phyloP scores from a whole-genome alignment of 345 rosid genomes.

The Mangifera indica region DNA sequence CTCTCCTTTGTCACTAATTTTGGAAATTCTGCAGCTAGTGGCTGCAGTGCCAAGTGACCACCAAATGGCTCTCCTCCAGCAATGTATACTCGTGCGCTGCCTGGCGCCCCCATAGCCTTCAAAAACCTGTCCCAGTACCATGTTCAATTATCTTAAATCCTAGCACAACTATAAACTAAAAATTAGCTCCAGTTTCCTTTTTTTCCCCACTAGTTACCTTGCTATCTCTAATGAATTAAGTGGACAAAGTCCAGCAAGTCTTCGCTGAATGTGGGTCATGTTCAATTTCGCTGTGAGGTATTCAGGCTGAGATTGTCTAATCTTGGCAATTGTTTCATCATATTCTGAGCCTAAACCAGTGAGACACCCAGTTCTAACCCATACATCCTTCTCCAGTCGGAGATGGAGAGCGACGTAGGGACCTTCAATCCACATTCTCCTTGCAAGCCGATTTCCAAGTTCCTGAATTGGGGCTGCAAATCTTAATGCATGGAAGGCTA shows the following conservation, averaged over 20 bases:
- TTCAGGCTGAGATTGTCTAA: constrained; percentile 38
- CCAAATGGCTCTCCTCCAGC: constrained; percentile 85
- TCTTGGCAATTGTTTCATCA: constrained; percentile 42
- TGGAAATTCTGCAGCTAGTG: constrained; percentile 49
- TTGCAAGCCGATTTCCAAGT: constrained; percentile 60
- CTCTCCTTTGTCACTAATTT: constrained; percentile 55
- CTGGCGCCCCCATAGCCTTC: constrained; percentile 69
- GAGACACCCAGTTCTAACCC: constrained; percentile 78
- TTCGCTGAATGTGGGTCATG: constrained; percentile 46
- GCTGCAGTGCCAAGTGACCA: constrained; percentile 54
- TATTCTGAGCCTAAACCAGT: constrained; percentile 58
- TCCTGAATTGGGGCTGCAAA: constrained; percentile 56
- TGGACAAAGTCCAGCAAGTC: constrained; percentile 71
- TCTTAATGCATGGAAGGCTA: constrained; percentile 69
- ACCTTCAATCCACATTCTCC: constrained; percentile 83
- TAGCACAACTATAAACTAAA: not conserved
- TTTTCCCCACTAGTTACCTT: constrained; percentile 31
- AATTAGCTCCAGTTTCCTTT: not conserved
- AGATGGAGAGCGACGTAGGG: constrained; percentile 70
- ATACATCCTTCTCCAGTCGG: constrained; percentile 73
- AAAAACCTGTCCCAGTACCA: constrained; percentile 41
- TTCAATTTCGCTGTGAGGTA: constrained; percentile 58
- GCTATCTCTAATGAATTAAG: constrained; percentile 61
- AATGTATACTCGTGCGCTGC: constrained; percentile 48
- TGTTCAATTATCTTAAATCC: not conserved